A percentile compares a stretch with the other conserved stretches of the same genome.
Conservation (phyloP, 2,329 filamentous ascomycete species). For the Xylariaceae sp. region DNA sequence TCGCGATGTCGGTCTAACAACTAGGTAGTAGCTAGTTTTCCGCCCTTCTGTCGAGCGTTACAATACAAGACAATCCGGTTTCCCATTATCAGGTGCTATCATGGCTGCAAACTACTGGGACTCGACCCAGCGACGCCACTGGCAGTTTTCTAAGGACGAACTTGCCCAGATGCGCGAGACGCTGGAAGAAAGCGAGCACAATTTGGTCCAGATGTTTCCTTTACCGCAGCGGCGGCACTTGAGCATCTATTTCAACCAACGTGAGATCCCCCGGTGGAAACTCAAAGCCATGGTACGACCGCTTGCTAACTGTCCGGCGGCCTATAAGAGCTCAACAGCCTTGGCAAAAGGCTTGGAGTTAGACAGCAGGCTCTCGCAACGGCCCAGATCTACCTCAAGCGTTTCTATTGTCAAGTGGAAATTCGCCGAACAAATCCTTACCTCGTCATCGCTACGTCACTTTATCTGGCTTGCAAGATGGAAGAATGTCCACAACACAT, state of each 20-base stretch:
- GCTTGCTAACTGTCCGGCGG: slow-evolving; percentile 13
- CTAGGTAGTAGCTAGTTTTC: background rate
- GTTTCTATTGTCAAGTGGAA: slow-evolving; percentile 88
- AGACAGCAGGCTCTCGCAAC: slow-evolving; percentile 92
- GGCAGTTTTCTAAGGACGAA: slow-evolving; percentile 84
- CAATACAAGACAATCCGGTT: background rate
- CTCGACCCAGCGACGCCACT: slow-evolving; percentile 83
- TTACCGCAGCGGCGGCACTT: slow-evolving; percentile 77
- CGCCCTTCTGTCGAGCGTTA: background rate
- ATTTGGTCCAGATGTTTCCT: slow-evolving; percentile 72
- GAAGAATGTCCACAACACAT: slow-evolving; percentile 98
- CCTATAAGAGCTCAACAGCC: slow-evolving; percentile 65
- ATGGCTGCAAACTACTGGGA: slow-evolving; percentile 98
- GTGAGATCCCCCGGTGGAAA: slow-evolving; percentile 45
- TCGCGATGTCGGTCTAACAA: slow-evolving; percentile 5
- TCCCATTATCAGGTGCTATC: background rate
- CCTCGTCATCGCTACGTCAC: slow-evolving; percentile 83
- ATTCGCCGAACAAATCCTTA: slow-evolving; percentile 92
- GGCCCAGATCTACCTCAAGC: slow-evolving; percentile 88
- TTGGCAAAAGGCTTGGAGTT: slow-evolving; percentile 78
- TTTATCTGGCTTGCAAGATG: slow-evolving; percentile 97
- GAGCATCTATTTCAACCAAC: slow-evolving; percentile 88
- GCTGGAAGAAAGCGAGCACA: slow-evolving; percentile 71
- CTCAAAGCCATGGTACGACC: background rate
- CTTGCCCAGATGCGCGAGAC: slow-evolving; percentile 70